Evolutionary conservation across 208 protist species (phyloP), one percentile per base, ranked within the genome.

Genomic region (Phytomonas serpens): DNA sequence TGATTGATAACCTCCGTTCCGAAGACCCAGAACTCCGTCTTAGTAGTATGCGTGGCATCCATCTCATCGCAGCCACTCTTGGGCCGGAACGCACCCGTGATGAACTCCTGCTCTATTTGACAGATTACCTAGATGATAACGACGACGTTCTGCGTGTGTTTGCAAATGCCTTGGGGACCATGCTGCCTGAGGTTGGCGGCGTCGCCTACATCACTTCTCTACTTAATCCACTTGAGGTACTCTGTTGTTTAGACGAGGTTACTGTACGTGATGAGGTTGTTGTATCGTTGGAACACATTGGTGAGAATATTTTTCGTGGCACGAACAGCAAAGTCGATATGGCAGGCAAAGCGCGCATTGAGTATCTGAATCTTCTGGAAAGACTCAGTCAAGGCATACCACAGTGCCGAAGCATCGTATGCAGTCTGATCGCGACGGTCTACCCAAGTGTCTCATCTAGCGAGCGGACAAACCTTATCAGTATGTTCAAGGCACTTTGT

Each of bases 141-240:
- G 98, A 99, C 76, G 98, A 99, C 78, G 97, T 99, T 27, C 82
- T 99, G 37, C 88, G 98, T 4, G 98, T 98, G 7, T 87, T 99
- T 38, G 97, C 98, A 4, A 98, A 99, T 72, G 95, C 98, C 66
- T 81, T 99, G 7, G 98, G 97, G 29, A 98, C 97, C 61, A 98
- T 99, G 88, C 88, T 99, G 33, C 85, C 94, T 3, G 90, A 98
- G 73, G 97, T 99, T 1, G 98, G 98, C 47, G 98, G 98, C 10
- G 67, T 89, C 9, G 90, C 92, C 33, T 88, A 98, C 77, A 91
- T 91, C 5, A 74, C 83, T 67, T 92, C 79, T 62, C 86, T 99
- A 16, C 87, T 99, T 6, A 68, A 70, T 5, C 97, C 98, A 40
- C 87, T 99, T 0, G 96, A 99, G 84, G 92, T 89, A 16, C 87